Evolutionary conservation across 2,329 filamentous ascomycete genomes (phyloP).

Genomic region (Fusarium sp.): DNA sequence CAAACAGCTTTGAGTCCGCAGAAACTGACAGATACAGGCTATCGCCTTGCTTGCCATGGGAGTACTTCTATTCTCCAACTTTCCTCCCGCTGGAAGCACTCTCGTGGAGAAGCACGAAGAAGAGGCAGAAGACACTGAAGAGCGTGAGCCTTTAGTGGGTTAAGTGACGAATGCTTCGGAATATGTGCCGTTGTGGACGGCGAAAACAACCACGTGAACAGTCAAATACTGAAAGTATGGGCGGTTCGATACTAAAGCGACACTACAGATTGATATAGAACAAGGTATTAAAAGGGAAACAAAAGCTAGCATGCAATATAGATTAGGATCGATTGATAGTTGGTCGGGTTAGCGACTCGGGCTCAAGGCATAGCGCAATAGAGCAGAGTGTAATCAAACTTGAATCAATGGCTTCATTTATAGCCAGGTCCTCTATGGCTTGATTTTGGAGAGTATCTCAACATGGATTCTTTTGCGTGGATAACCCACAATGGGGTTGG

Average conservation of each 20-base stretch:
- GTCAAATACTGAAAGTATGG: background rate
- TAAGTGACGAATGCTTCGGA: background rate
- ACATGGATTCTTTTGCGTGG: background rate
- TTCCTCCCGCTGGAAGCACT: constrained; percentile 53
- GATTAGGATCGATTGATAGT: background rate
- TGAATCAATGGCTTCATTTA: background rate
- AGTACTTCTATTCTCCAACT: constrained; percentile 57
- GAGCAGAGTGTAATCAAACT: background rate
- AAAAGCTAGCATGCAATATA: background rate
- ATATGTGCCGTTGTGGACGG: background rate
- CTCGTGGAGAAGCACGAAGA: constrained; percentile 46
- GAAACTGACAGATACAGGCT: constrained; percentile 51
- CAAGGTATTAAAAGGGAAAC: background rate
- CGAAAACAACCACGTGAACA: background rate
- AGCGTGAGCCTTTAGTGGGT: constrained; percentile 5
- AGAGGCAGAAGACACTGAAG: background rate
- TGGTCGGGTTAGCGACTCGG: background rate
- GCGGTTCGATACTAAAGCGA: background rate
- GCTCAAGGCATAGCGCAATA: background rate
- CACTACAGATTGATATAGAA: background rate
- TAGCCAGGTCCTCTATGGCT: too few species aligned
- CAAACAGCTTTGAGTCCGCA: background rate
- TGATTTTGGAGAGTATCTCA: background rate
- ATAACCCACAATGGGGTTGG: background rate
- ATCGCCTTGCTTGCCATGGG: constrained; percentile 61